Base-by-base conservation (phyloP, 768 basidiomycete species). In the Podaxis sp. region DNA sequence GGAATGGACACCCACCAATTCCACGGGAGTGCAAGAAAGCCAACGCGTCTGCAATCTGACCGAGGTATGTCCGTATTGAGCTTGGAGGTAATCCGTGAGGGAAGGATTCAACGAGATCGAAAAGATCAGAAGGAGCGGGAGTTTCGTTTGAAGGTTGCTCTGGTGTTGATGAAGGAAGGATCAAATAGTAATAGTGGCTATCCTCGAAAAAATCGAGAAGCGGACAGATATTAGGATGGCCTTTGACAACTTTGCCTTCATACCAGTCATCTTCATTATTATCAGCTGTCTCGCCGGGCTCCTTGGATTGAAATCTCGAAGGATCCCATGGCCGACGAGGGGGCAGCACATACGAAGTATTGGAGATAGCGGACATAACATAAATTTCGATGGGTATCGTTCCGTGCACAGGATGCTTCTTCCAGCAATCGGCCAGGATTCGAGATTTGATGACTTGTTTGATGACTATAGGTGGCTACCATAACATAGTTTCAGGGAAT, bases 401-500 rank as follows among this genome's bases (percentile, higher is more conserved):
- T 61, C 96, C 96, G 73, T 92, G 85, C 65, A 89, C 86, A 47
- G 92, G 91, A 73, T 99, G 96, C 70, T 92, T 93, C 79, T 98
- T 98, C 97, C 97, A 99, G 75, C 96, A 98, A 77, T 99, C 96
- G 33, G 96, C 96, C 57, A 99, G 84, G 63, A 99, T 99, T 56
- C 97, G 91, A 52, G 93, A 95, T 75, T 98, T 98, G 80, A 98
- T 96, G 70, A 98, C 89, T 75, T 97, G 96, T 72, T 99, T 99
- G 76, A 99, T 94, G 68, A 99, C 90, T 63, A 97, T 77, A 40
- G 91, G 87, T 3, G 94, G 90, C 94, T 95, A 69, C 64, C 65
- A 67, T 70, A 64, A 70, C 67, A 63, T 55, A 59, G 53, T 46
- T 60, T 67, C 64, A 64, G 61, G 59, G 64, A 36, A 58, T 54